Percentiles rank a stretch among this genome's conserved stretches.
Evolutionary conservation across 2,329 filamentous ascomycete species (phyloP).

Genomic region (Hymenoscyphus salicellus): DNA sequence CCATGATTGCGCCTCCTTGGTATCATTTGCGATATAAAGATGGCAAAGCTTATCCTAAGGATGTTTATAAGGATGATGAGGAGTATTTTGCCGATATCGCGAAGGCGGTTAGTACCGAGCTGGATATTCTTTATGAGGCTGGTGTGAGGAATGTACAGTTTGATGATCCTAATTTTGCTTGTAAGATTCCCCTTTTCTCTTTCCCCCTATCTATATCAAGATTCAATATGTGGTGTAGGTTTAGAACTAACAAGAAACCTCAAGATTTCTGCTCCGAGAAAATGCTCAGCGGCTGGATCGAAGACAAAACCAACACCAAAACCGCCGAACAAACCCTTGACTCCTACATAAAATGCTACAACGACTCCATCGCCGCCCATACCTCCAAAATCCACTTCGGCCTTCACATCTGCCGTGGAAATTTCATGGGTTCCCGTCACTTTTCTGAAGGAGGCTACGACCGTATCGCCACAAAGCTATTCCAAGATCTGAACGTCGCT

Average conservation of each 20-base stretch:
- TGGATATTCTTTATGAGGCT: conserved; percentile 53
- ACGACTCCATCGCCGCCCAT: conserved; percentile 62
- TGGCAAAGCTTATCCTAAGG: conserved; percentile 50
- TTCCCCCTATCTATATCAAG: not conserved
- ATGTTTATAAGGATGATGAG: conserved; percentile 51
- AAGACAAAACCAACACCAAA: conserved; percentile 55
- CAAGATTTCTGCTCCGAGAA: conserved; percentile 70
- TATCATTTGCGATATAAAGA: conserved; percentile 63
- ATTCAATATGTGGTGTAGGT: not conserved
- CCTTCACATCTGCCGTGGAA: conserved; percentile 68
- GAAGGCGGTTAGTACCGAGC: conserved; percentile 50
- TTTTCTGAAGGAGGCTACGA: conserved; percentile 68
- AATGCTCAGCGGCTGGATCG: conserved; percentile 66
- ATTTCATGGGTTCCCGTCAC: conserved; percentile 65
- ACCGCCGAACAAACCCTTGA: conserved; percentile 69
- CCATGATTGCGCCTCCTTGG: conserved; percentile 65
- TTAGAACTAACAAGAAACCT: conserved; percentile 4
- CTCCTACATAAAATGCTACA: conserved; percentile 75
- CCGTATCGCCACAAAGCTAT: conserved; percentile 64
- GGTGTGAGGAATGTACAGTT: conserved; percentile 54
- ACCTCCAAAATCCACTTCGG: conserved; percentile 72
- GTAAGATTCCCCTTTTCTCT: conserved; percentile 43
- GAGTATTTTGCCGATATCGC: conserved; percentile 56
- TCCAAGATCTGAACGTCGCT: conserved; percentile 60
- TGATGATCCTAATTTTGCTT: conserved; percentile 60